Conservation (phyloP, 306 rosid genomes). For the Lathyrus tuberosus region DNA sequence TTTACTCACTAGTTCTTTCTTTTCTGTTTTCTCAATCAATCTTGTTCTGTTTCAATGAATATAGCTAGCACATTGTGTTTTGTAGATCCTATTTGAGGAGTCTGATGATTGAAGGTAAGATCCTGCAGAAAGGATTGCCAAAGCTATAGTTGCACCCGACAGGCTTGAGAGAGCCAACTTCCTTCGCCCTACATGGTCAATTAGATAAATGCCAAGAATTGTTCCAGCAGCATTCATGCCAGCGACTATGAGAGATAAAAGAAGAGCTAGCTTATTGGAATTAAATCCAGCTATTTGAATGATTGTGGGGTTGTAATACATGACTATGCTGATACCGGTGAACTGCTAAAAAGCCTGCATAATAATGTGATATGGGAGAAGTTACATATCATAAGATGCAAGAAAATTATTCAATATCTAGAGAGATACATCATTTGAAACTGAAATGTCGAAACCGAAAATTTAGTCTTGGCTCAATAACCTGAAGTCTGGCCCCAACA, state of each 20-base stretch:
- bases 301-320: slow-evolving; percentile 48
- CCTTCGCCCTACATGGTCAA: slow-evolving; percentile 64
- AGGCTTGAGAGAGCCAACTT: slow-evolving; percentile 70
- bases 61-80: too few species aligned
- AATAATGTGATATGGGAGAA: background rate
- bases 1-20: too few species aligned
- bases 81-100: slow-evolving; percentile 38
- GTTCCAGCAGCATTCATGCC: slow-evolving; percentile 76
- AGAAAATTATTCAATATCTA: slow-evolving; percentile 4
- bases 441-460: slow-evolving; percentile 1
- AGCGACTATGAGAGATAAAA: slow-evolving; percentile 65
- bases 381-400: too few species aligned
- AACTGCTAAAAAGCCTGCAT: slow-evolving; percentile 83
- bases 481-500: slow-evolving; percentile 47
- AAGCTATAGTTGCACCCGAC: slow-evolving; percentile 58
- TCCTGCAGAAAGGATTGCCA: slow-evolving; percentile 56
- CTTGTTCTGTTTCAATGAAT: too few species aligned
- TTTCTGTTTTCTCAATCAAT: too few species aligned
- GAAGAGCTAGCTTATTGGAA: slow-evolving; percentile 68
- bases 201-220: slow-evolving; percentile 69
- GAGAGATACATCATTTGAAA: slow-evolving; percentile 2
- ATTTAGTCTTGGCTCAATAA: slow-evolving; percentile 18
- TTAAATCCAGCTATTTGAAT: slow-evolving; percentile 76
- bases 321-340: slow-evolving; percentile 80
- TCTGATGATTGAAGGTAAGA: slow-evolving; percentile 50